Percentiles rank a stretch among this genome's conserved stretches.
These are phyloP conservation scores for Amanita phalloides DNA, from an alignment of 768 basidiomycete genomes.

Conservation along the genomic window DNA sequence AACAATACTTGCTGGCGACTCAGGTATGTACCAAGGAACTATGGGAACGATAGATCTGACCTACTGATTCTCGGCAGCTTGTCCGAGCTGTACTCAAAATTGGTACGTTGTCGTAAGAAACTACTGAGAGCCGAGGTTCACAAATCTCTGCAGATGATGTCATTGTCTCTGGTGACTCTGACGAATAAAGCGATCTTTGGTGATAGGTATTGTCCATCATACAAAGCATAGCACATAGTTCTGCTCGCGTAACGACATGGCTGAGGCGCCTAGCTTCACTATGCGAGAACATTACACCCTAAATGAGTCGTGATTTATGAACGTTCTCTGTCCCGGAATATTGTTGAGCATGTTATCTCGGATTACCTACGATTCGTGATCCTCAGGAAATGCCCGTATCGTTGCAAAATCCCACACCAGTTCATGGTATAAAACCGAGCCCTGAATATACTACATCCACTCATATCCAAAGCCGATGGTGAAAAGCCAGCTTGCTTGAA, in stretches of 20 bases:
- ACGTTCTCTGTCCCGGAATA: too few relatives aligned
- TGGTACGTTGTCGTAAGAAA: slow-evolving; percentile 32
- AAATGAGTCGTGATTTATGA: too few relatives aligned
- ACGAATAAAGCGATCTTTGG: slow-evolving; percentile 35
- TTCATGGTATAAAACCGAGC: too few relatives aligned
- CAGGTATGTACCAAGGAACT: slow-evolving; percentile 40
- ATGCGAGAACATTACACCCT: too few relatives aligned
- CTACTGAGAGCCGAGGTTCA: not conserved
- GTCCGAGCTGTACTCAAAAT: slow-evolving; percentile 86
- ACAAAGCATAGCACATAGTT: not conserved
- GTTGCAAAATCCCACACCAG: too few relatives aligned
- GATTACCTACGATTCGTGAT: too few relatives aligned
- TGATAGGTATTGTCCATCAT: not conserved
- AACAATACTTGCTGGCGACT: slow-evolving; percentile 95
- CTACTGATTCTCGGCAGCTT: slow-evolving; percentile 29
- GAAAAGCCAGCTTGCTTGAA: too few relatives aligned
- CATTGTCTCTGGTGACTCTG: slow-evolving; percentile 60
- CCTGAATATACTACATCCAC: too few relatives aligned
- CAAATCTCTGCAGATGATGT: slow-evolving; percentile 55
- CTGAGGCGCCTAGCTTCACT: too few relatives aligned
- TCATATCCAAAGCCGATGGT: too few relatives aligned
- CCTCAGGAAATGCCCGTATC: too few relatives aligned
- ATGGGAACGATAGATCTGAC: not conserved
- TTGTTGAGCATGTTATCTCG: too few relatives aligned
- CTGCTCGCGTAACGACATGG: not conserved